These are phyloP conservation scores for Peronospora belbahrii DNA, from an alignment of 352 stramenopile genomes.

Conservation along the genomic window DNA sequence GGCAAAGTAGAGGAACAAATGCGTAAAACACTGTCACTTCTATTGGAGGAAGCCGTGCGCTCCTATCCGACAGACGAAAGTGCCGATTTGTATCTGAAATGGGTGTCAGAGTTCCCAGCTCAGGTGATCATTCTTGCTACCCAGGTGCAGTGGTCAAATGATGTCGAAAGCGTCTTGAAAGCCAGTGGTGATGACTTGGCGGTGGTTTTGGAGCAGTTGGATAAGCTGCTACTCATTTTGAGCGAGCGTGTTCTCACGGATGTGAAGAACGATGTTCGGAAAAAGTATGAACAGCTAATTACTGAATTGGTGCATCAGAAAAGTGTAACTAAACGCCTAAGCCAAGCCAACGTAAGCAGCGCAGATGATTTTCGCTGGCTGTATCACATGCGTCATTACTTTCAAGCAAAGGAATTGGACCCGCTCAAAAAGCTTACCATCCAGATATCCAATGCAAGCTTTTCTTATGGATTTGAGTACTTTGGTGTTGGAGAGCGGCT, in stretches of 20 bases:
- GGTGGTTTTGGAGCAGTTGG: constrained; percentile 50
- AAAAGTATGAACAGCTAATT: constrained; percentile 99
- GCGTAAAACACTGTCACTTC: constrained; percentile 91
- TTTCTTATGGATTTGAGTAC: constrained; percentile 99
- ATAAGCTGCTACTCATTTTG: constrained; percentile 91
- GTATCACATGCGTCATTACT: constrained; percentile 99
- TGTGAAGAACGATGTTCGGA: constrained; percentile 90
- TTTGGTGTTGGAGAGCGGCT: constrained; percentile 98
- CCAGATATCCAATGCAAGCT: constrained; percentile 96
- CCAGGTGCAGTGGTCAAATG: constrained; percentile 95
- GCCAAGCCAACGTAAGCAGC: constrained; percentile 72
- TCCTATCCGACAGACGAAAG: constrained; percentile 68
- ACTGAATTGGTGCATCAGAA: constrained; percentile 99
- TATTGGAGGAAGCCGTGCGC: constrained; percentile 91
- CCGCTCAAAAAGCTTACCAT: constrained; percentile 92
- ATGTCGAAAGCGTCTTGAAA: constrained; percentile 89
- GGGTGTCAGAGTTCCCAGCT: constrained; percentile 95
- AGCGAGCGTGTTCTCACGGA: constrained; percentile 94
- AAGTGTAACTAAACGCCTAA: constrained; percentile 93
- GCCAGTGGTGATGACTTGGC: constrained; percentile 37
- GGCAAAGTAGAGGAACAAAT: constrained; percentile 96
- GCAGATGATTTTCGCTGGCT: constrained; percentile 97
- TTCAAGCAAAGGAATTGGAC: constrained; percentile 71
- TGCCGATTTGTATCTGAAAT: constrained; percentile 90
- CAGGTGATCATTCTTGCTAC: constrained; percentile 98